Base-by-base conservation (phyloP, 495 filamentous ascomycete species). In the Choiromyces venosus region DNA sequence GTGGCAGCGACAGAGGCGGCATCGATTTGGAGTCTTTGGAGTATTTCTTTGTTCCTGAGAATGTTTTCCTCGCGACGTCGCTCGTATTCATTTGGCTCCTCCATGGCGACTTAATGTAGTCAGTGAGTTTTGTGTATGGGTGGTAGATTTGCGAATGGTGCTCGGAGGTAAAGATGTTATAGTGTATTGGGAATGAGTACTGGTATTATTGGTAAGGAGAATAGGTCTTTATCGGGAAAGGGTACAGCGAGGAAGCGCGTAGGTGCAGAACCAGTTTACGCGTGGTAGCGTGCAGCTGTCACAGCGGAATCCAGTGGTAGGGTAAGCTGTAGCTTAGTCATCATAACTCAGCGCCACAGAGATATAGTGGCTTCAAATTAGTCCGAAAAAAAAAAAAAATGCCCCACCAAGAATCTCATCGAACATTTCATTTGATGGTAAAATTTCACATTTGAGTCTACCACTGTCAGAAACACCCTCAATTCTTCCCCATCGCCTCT, bases 21-120 rank as follows among this genome's bases (percentile, higher is more conserved):
- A 66, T 87, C 85, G 35, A 88, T 82, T 2, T 85, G 83, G 39
- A 87, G 84, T 77, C 85, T 84, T 78, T 85, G 90, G 72, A 93
- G 84, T 8, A 93, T 85, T 14, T 87, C 89, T 83, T 91, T 87
- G 74, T 91, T 91, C 76, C 91, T 89, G 35, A 90, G 89, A 68
- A 93, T 93, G 69, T 91, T 93, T 64, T 87, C 89, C 71, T 90
- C 87, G 0, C 91, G 87, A 76, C 90, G 87, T 46, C 85, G 84
- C 81, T 93, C 91, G 74, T 92, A 92, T 3, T 92, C 90, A 72
- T 86, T 89, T 9, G 42, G 42, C 37, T 77, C 74, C 3, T 69
- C 52, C 52, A 61, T 61, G 18, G 29, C 52, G 52, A 29, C 52
- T 61, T 29, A 29, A n/a, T n/a, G n/a, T n/a, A n/a, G 12, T 61